A percentile compares a stretch with the other conserved stretches of the same genome.
These are phyloP conservation scores for Cadophora luteo-olivacea DNA, from an alignment of 2,329 filamentous ascomycete genomes.

Conservation along the genomic window DNA sequence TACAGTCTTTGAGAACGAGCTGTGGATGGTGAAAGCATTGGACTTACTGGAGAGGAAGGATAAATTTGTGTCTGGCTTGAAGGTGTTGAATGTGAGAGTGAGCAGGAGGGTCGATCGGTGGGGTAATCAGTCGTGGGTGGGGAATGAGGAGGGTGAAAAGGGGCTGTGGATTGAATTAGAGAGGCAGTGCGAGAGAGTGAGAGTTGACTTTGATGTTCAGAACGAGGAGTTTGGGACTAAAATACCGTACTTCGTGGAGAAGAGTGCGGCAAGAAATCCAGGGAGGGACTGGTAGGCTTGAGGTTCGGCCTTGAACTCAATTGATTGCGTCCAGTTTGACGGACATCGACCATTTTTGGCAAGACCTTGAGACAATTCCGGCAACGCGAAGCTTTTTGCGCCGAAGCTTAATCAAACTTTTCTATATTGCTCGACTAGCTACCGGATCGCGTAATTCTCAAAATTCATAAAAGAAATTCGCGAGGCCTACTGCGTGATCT, in stretches of 20 bases:
- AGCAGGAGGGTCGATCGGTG: background rate
- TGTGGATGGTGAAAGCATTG: conserved; percentile 15
- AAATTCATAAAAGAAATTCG: too few species aligned
- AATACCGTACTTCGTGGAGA: conserved; percentile 25
- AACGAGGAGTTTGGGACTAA: conserved; percentile 6
- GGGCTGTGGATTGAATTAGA: background rate
- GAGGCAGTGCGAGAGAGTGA: conserved; percentile 11
- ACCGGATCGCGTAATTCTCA: too few species aligned
- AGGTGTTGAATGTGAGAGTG: conserved; percentile 1
- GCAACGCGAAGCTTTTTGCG: too few species aligned
- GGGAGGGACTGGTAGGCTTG: conserved; percentile 23
- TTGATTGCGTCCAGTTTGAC: too few species aligned
- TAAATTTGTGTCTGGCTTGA: conserved; percentile 2
- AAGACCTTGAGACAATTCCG: too few species aligned
- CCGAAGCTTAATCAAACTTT: too few species aligned
- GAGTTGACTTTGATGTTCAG: conserved; percentile 11
- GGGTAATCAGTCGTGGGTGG: background rate
- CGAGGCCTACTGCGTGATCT: background rate
- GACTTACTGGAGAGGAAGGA: conserved; percentile 2
- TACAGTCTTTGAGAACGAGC: conserved; percentile 11
- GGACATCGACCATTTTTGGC: too few species aligned
- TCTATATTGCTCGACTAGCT: too few species aligned
- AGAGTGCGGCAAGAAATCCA: conserved; percentile 19
- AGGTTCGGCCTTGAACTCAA: too few species aligned
- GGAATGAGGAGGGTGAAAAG: background rate